These are phyloP conservation scores for Heritiera littoralis DNA, from an alignment of 345 rosid genomes.

Conservation along the genomic window DNA sequence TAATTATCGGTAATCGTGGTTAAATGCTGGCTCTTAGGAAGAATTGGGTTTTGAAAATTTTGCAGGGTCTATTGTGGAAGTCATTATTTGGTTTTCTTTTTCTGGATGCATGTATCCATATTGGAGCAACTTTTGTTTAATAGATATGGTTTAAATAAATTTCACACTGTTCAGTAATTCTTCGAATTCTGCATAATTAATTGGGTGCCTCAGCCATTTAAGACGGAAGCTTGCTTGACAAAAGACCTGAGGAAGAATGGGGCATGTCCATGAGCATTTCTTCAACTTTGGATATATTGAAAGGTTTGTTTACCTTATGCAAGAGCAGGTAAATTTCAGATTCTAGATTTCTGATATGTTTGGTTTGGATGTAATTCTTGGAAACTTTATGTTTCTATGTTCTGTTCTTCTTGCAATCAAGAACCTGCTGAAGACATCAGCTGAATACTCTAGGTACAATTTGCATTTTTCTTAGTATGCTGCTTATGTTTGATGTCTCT, in stretches of 20 bases:
- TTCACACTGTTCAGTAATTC: constrained; percentile 4
- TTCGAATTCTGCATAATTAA: neutral
- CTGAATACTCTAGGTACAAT: constrained; percentile 47
- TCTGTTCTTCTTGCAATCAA: constrained; percentile 44
- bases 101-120: constrained; percentile 84
- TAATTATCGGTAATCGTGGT: neutral
- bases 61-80: constrained; percentile 77
- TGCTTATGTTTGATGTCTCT: neutral
- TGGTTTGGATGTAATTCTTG: constrained; percentile 50
- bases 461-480: constrained; percentile 3
- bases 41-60: constrained; percentile 19
- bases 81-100: constrained; percentile 54
- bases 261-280: constrained; percentile 40
- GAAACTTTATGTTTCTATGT: constrained; percentile 57
- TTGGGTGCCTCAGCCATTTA: constrained; percentile 45
- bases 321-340: neutral
- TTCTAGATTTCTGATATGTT: neutral
- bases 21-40: neutral
- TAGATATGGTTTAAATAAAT: neutral
- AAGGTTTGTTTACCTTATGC: constrained; percentile 37
- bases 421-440: constrained; percentile 41
- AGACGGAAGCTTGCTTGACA: constrained; percentile 63
- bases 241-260: constrained; percentile 42
- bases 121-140: neutral
- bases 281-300: constrained; percentile 35